phyloP scores from a whole-genome alignment of 75 land plant genomes.

The Ceratopteris richardii region DNA sequence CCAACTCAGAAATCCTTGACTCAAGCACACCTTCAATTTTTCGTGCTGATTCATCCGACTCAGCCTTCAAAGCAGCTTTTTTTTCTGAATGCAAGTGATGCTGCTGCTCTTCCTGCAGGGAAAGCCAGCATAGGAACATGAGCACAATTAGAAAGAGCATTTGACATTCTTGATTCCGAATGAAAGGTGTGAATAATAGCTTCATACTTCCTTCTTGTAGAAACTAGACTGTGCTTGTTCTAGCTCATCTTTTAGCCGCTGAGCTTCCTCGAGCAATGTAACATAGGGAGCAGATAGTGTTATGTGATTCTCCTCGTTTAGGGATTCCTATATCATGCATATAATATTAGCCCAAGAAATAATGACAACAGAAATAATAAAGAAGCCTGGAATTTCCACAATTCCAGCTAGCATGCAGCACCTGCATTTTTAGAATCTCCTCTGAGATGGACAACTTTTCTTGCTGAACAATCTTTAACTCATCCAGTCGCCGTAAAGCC shows the following conservation, averaged over 20 bases:
- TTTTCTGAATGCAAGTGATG: constrained; percentile 49
- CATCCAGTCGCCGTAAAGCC: constrained; percentile 58
- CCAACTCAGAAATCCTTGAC: constrained; percentile 49
- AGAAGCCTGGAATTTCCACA: too few relatives aligned
- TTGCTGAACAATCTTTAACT: constrained; percentile 72
- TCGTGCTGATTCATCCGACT: constrained; percentile 51
- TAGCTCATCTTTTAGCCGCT: constrained; percentile 58
- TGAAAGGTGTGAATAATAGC: constrained; percentile 1
- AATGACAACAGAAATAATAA: background rate
- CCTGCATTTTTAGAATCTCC: constrained; percentile 67
- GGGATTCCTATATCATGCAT: constrained; percentile 36
- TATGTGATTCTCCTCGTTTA: constrained; percentile 62
- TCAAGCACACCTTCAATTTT: constrained; percentile 38
- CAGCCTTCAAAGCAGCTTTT: constrained; percentile 53
- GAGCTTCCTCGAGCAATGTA: constrained; percentile 58
- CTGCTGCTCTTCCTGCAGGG: constrained; percentile 53
- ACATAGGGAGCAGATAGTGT: constrained; percentile 50
- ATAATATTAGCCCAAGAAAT: constrained; percentile 1
- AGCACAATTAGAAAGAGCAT: too few relatives aligned
- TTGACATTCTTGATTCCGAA: too few relatives aligned
- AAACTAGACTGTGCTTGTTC: constrained; percentile 22
- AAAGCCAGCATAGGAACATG: too few relatives aligned
- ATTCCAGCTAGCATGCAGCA: background rate
- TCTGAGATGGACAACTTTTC: constrained; percentile 45
- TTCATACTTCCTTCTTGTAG: background rate